Percentiles rank a stretch among this genome's conserved stretches.
phyloP scores from a whole-genome alignment of 768 basidiomycete genomes.

The Gloeophyllum trabeum region DNA sequence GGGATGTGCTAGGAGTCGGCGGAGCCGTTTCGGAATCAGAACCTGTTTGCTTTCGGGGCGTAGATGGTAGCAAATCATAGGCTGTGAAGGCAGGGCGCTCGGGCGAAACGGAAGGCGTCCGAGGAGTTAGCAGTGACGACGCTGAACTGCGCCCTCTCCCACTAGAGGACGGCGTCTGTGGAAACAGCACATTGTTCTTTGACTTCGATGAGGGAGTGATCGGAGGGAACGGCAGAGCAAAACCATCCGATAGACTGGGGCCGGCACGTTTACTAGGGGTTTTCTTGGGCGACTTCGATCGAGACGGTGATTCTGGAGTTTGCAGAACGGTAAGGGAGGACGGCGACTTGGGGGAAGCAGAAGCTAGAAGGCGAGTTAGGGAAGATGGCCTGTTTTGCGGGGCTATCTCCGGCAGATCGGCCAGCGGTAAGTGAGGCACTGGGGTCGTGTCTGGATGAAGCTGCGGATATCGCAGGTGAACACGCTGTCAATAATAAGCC shows the following conservation, averaged over 20 bases:
- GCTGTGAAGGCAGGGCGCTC: constrained; percentile 29
- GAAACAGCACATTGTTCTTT: constrained; percentile 41
- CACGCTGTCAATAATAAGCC: neutral
- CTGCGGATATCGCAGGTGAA: constrained; percentile 23
- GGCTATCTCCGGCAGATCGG: constrained; percentile 53
- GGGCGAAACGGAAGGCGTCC: constrained; percentile 17
- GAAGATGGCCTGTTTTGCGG: constrained; percentile 45
- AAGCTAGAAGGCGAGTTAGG: constrained; percentile 60
- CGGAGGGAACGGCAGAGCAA: constrained; percentile 38
- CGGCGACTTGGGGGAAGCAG: constrained; percentile 54
- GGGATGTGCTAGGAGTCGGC: constrained; percentile 61
- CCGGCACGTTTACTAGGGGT: constrained; percentile 20
- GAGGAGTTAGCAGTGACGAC: constrained; percentile 23
- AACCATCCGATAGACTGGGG: too few relatives aligned
- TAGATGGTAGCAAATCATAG: constrained; percentile 37
- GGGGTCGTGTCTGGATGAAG: constrained; percentile 30
- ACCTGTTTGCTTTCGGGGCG: constrained; percentile 56
- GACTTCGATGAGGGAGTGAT: constrained; percentile 24
- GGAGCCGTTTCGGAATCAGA: constrained; percentile 42
- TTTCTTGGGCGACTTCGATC: constrained; percentile 18
- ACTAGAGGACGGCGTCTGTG: constrained; percentile 52
- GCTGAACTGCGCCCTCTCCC: constrained; percentile 22
- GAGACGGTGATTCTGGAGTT: constrained; percentile 18
- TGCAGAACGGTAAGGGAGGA: constrained; percentile 19
- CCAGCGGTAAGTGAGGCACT: constrained; percentile 52